phyloP scores from a whole-genome alignment of 2,329 filamentous ascomycete genomes.

The Epichloe gansuensis region DNA sequence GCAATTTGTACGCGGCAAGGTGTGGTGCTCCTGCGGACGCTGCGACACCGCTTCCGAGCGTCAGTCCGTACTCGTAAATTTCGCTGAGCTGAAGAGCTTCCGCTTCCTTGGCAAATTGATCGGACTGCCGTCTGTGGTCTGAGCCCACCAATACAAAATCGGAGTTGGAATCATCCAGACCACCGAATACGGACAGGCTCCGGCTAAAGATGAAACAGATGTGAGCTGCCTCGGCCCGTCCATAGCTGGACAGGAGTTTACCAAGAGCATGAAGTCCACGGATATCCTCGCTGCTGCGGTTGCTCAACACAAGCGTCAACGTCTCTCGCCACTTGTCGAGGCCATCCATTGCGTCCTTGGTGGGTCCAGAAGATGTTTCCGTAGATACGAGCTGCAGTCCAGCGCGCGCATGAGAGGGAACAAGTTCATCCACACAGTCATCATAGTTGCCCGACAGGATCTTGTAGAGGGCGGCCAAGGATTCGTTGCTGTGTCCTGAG shows the following conservation, averaged over 20 bases:
- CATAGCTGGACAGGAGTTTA: constrained; percentile 70
- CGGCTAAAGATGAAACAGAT: constrained; percentile 86
- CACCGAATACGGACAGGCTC: constrained; percentile 57
- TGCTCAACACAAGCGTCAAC: constrained; percentile 70
- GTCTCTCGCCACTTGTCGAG: constrained; percentile 93
- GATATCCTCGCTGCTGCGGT: constrained; percentile 69
- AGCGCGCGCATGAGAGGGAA: constrained; percentile 81
- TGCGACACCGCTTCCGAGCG: constrained; percentile 46
- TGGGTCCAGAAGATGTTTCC: constrained; percentile 43
- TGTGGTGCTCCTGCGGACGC: constrained; percentile 56
- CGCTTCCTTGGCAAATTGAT: constrained; percentile 64
- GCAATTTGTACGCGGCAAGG: constrained; percentile 79
- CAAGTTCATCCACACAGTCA: constrained; percentile 90
- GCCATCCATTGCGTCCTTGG: constrained; percentile 66
- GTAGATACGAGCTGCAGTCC: constrained; percentile 84
- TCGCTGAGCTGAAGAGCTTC: constrained; percentile 91
- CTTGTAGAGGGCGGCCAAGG: constrained; percentile 82
- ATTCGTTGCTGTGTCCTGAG: constrained; percentile 65
- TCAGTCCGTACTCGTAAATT: constrained; percentile 81
- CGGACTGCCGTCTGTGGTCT: constrained; percentile 59
- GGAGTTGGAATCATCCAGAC: constrained; percentile 65
- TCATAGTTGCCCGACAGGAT: constrained; percentile 88
- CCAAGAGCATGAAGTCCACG: constrained; percentile 70
- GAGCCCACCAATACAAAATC: constrained; percentile 76
- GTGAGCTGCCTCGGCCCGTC: constrained; percentile 80